Evolutionary conservation across 208 protist species (phyloP), one percentile per base, ranked within the genome.

Genomic region (Trypanosoma platydactyli): DNA sequence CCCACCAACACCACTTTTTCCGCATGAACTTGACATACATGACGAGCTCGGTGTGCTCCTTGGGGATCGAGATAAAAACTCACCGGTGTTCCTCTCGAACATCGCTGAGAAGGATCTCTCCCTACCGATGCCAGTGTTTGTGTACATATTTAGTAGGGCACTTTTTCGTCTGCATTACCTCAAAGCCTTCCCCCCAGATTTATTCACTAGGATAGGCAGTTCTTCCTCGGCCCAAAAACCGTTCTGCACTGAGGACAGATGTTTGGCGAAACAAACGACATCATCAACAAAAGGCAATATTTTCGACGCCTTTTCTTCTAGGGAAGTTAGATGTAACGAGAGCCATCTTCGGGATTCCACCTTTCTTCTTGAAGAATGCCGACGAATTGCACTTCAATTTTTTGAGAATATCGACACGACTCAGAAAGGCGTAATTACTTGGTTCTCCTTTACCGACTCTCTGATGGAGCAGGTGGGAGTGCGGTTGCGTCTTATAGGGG

Each of bases 381-480:
- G 81, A 48, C 63, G 63, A 29, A 61, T 77, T 50, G 79, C 79
- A 1, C 58, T 80, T 12, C 72, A 81, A 30, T 88, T 83, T 52
- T 93, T 88, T 72, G 62, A 77, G 42, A 40, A 50, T 11, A 46
- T 93, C 25, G 86, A 93, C 70, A 79, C 76, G 24, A 77, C 83
- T 41, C 81, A 90, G 71, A 80, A 78, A 20, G 86, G 86, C 24
- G 57, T 46, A 25, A 78, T 93, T 54, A 75, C 56, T 18, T 93
- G 86, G 86, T 81, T 79, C 27, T 58, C 67, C 52, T 82, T 93
- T 68, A 90, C 80, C 5, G 83, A 84, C 35, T 73, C 79, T 46
- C 73, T 93, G 20, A 88, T 88, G 42, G 86, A 93, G 67, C 79
- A 83, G 48, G 83, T 86, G 3, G 86, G 90, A 49, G 81, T 88